Percentiles rank a stretch among this genome's conserved stretches.
phyloP scores from a whole-genome alignment of 108 stramenopile genomes.

The Nitzschia sp. region DNA sequence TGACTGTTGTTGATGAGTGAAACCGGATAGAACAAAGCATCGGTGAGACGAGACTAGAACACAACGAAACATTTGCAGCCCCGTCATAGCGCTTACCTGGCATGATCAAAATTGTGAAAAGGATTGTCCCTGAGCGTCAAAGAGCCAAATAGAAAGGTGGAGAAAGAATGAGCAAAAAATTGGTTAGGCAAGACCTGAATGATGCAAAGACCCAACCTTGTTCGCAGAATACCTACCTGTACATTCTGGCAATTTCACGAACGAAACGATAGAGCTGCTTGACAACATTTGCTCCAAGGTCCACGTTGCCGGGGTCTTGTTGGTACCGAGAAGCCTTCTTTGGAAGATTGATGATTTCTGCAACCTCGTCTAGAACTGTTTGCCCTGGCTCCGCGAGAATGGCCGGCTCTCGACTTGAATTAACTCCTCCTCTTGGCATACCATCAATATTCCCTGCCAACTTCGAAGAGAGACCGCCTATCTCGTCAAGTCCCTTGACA shows the following conservation, averaged over 20 bases:
- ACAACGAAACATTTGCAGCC: too few relatives aligned
- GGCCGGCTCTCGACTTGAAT: neutral
- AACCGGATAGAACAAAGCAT: neutral
- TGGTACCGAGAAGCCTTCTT: slow-evolving; percentile 12
- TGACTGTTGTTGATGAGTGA: slow-evolving; percentile 3
- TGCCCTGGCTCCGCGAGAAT: neutral
- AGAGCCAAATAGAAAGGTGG: too few relatives aligned
- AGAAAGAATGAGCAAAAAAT: too few relatives aligned
- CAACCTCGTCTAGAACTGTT: slow-evolving; percentile 17
- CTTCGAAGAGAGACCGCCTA: neutral
- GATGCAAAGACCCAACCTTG: too few relatives aligned
- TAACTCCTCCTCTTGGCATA: neutral
- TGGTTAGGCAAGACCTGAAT: too few relatives aligned
- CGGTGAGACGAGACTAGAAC: neutral
- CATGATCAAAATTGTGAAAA: slow-evolving; percentile 28
- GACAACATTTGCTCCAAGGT: neutral
- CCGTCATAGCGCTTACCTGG: slow-evolving; percentile 1
- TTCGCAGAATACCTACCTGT: too few relatives aligned
- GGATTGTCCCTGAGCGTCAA: slow-evolving; percentile 14
- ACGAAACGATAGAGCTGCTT: slow-evolving; percentile 18
- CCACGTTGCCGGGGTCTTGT: slow-evolving; percentile 13
- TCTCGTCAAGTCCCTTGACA: slow-evolving; percentile 11
- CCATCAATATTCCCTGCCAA: slow-evolving; percentile 8
- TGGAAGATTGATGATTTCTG: slow-evolving; percentile 16
- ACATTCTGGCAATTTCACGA: slow-evolving; percentile 22